Percentiles rank a stretch among this genome's conserved stretches.
Evolutionary conservation across 805 yeast genomes (phyloP).

Genomic region (Kodamaea hsintzibuensis): DNA sequence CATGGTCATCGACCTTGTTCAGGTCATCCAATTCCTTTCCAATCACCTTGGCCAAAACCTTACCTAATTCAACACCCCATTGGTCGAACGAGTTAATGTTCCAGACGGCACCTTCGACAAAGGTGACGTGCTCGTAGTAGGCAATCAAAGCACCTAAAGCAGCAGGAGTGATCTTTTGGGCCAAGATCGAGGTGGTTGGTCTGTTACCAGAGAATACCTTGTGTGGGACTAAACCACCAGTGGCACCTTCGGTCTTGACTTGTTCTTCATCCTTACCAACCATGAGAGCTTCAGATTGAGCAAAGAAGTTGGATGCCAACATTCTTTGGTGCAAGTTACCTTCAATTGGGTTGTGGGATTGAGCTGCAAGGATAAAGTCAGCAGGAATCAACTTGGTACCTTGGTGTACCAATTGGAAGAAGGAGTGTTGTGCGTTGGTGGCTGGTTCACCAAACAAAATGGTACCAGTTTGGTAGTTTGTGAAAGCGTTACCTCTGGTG

Average conservation of each 20-base stretch:
- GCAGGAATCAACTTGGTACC: conserved; percentile 97
- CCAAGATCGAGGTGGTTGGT: conserved; percentile 96
- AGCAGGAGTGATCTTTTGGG: conserved; percentile 95
- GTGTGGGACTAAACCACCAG: conserved; percentile 87
- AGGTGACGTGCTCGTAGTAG: conserved; percentile 95
- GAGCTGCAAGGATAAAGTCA: conserved; percentile 95
- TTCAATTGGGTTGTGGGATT: conserved; percentile 97
- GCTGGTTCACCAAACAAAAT: conserved; percentile 98
- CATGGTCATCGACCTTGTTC: conserved; percentile 63
- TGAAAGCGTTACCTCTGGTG: conserved; percentile 86
- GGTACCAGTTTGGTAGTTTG: conserved; percentile 94
- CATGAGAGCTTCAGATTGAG: conserved; percentile 97
- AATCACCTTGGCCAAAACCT: conserved; percentile 94
- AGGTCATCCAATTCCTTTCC: conserved; percentile 80
- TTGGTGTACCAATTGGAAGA: conserved; percentile 99
- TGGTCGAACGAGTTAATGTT: conserved; percentile 99
- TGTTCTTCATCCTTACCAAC: conserved; percentile 87
- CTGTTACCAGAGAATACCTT: conserved; percentile 97
- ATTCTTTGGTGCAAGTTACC: conserved; percentile 91
- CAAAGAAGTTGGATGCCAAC: conserved; percentile 99
- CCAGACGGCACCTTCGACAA: conserved; percentile 99
- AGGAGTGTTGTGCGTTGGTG: conserved; percentile 98
- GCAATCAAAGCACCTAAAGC: conserved; percentile 95
- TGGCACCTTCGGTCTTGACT: conserved; percentile 87
- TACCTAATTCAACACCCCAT: conserved; percentile 99